A percentile compares a stretch with the other conserved stretches of the same genome.
These are phyloP conservation scores for Starmerella bacillaris DNA, from an alignment of 805 yeast species.

Conservation along the genomic window DNA sequence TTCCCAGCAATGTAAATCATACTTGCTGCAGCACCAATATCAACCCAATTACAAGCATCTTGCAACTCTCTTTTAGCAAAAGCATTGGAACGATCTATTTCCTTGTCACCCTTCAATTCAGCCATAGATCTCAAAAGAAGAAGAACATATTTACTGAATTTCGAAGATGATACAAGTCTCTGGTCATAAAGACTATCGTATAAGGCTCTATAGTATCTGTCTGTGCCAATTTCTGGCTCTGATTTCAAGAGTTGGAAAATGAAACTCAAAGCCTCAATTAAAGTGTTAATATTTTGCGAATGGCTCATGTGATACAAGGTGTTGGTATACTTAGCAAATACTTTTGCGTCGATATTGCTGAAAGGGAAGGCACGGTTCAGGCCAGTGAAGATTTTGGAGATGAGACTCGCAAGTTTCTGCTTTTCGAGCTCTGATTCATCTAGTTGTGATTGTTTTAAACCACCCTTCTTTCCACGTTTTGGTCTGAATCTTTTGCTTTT, in stretches of 20 bases:
- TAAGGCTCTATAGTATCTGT: slow-evolving; percentile 65
- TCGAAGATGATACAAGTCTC: slow-evolving; percentile 68
- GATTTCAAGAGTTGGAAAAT: slow-evolving; percentile 59
- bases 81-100: slow-evolving; percentile 52
- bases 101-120: slow-evolving; percentile 37
- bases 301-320: slow-evolving; percentile 81
- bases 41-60: slow-evolving; percentile 68
- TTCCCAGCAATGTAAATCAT: slow-evolving; percentile 13
- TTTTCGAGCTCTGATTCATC: slow-evolving; percentile 25
- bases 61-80: slow-evolving; percentile 83
- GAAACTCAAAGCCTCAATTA: slow-evolving; percentile 77
- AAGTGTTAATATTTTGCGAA: slow-evolving; percentile 82
- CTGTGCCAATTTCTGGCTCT: slow-evolving; percentile 23
- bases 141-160: slow-evolving; percentile 81
- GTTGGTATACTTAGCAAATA: slow-evolving; percentile 54
- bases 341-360: slow-evolving; percentile 50
- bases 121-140: slow-evolving; percentile 60
- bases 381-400: slow-evolving; percentile 84
- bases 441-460: slow-evolving; percentile 19
- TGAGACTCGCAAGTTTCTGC: slow-evolving; percentile 68
- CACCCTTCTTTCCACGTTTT: slow-evolving; percentile 72
- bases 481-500: slow-evolving; percentile 44
- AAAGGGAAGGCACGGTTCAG: slow-evolving; percentile 92
- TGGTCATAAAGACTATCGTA: slow-evolving; percentile 80
- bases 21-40: slow-evolving; percentile 46